A percentile compares a stretch with the other conserved stretches of the same genome.
These are phyloP conservation scores for Pleurotus platypus DNA, from an alignment of 768 basidiomycete genomes.

Conservation along the genomic window DNA sequence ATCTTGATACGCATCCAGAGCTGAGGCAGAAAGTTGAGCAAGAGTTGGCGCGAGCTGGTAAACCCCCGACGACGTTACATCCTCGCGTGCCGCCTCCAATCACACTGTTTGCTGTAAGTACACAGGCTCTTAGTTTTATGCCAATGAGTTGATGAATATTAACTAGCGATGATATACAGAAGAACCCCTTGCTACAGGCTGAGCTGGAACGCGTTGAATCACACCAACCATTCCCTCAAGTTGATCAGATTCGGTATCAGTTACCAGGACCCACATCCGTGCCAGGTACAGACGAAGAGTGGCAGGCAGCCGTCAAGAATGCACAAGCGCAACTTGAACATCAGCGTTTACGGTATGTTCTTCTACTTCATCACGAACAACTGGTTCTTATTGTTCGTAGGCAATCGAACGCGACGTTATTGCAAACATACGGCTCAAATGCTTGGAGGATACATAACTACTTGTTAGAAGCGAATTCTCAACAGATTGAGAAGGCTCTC, in stretches of 20 bases:
- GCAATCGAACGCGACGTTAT: slow-evolving; percentile 75
- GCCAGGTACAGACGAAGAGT: slow-evolving; percentile 71
- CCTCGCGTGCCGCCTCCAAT: slow-evolving; percentile 65
- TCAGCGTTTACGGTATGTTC: slow-evolving; percentile 68
- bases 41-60: slow-evolving; percentile 72
- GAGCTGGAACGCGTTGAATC: slow-evolving; percentile 75
- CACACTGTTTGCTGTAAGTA: slow-evolving; percentile 69
- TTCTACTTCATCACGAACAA: slow-evolving; percentile 9
- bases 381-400: slow-evolving; percentile 33
- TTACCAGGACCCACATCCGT: slow-evolving; percentile 62
- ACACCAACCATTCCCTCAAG: slow-evolving; percentile 56
- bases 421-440: slow-evolving; percentile 87
- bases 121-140: slow-evolving; percentile 19
- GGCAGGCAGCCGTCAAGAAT: slow-evolving; percentile 71
- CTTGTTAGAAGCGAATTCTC: slow-evolving; percentile 72
- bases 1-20: slow-evolving; percentile 71
- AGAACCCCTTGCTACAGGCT: slow-evolving; percentile 63
- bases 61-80: slow-evolving; percentile 57
- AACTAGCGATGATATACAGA: slow-evolving; percentile 32
- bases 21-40: slow-evolving; percentile 73
- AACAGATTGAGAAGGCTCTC: slow-evolving; percentile 65
- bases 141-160: slow-evolving; percentile 7
- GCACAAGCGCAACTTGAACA: slow-evolving; percentile 84
- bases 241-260: slow-evolving; percentile 74
- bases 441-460: slow-evolving; percentile 93